phyloP scores from a whole-genome alignment of 1,284 basidiomycete genomes.

The Leccinum cinnamomeum region DNA sequence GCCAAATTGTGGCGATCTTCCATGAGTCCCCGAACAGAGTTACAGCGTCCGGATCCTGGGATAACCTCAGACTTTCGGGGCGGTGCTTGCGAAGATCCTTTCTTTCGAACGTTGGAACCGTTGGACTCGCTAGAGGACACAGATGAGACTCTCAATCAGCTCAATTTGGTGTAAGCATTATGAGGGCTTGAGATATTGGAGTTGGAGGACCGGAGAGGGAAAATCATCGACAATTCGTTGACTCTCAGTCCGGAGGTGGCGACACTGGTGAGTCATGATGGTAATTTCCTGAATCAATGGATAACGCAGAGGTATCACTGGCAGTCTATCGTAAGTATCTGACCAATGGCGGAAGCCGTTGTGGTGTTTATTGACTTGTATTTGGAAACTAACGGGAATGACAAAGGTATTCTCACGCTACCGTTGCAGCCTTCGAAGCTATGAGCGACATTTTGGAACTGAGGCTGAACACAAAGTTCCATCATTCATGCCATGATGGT shows the following conservation, averaged over 20 bases:
- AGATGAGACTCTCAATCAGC: slow-evolving; percentile 5
- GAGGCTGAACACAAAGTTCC: not conserved
- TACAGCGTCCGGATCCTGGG: slow-evolving; percentile 8
- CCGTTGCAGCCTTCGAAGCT: not conserved
- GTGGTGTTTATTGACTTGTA: slow-evolving; percentile 2
- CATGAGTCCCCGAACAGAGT: slow-evolving; percentile 39
- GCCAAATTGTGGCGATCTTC: slow-evolving; percentile 7
- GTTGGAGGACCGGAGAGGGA: not conserved
- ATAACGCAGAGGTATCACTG: not conserved
- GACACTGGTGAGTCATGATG: slow-evolving; percentile 3
- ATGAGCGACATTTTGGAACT: no score
- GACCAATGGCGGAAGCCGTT: not conserved
- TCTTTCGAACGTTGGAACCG: slow-evolving; percentile 36
- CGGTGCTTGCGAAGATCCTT: slow-evolving; percentile 37
- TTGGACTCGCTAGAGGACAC: slow-evolving; percentile 12
- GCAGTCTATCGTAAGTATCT: not conserved
- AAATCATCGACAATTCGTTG: not conserved
- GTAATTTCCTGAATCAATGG: slow-evolving; percentile 1
- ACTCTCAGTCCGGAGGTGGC: not conserved
- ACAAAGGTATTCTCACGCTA: not conserved
- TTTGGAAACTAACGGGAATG: slow-evolving; percentile 8
- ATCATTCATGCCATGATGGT: not conserved
- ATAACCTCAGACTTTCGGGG: slow-evolving; percentile 29
- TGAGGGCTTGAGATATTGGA: not conserved
- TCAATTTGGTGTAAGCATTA: slow-evolving; percentile 26